These are phyloP conservation scores for Wallacemonas collosoma DNA, from an alignment of 208 protist genomes.

Conservation along the genomic window DNA sequence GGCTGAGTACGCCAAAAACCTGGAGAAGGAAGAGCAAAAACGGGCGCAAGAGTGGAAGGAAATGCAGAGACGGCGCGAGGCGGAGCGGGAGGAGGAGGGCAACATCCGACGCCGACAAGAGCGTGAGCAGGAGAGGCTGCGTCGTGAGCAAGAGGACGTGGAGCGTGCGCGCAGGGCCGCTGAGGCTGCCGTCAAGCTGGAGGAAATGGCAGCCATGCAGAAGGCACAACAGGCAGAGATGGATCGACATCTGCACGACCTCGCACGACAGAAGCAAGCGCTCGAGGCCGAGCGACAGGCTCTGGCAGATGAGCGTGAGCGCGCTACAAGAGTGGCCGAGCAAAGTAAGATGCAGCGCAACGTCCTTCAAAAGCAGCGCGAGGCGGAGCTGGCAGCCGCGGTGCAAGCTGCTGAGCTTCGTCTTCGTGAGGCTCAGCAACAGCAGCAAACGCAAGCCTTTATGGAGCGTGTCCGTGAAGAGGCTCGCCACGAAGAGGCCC, in stretches of 20 bases:
- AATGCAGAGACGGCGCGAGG: conserved; percentile 68
- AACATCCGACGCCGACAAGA: conserved; percentile 46
- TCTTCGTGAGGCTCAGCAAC: conserved; percentile 57
- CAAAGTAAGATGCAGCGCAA: conserved; percentile 48
- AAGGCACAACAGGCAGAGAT: conserved; percentile 74
- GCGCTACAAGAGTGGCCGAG: conserved; percentile 39
- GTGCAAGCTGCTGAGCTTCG: conserved; percentile 66
- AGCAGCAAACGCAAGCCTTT: conserved; percentile 46
- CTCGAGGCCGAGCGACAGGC: conserved; percentile 64
- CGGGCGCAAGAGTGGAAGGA: conserved; percentile 72
- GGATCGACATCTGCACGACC: conserved; percentile 71
- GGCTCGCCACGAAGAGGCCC: conserved; percentile 47
- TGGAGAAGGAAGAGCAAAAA: conserved; percentile 75
- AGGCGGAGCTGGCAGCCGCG: conserved; percentile 59
- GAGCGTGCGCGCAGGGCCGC: conserved; percentile 37
- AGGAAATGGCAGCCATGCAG: conserved; percentile 63
- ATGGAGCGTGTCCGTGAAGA: conserved; percentile 36
- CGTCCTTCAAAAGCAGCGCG: conserved; percentile 53
- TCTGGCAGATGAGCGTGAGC: conserved; percentile 58
- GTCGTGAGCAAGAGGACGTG: conserved; percentile 49
- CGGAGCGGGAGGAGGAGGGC: conserved; percentile 55
- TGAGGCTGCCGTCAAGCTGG: conserved; percentile 48
- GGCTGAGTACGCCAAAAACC: conserved; percentile 66
- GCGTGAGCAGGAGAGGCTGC: conserved; percentile 40
- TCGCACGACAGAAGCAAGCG: conserved; percentile 66